A percentile compares a stretch with the other conserved stretches of the same genome.
These are phyloP conservation scores for Cordyceps pruinosa DNA, from an alignment of 2,329 filamentous ascomycete genomes.

Conservation along the genomic window DNA sequence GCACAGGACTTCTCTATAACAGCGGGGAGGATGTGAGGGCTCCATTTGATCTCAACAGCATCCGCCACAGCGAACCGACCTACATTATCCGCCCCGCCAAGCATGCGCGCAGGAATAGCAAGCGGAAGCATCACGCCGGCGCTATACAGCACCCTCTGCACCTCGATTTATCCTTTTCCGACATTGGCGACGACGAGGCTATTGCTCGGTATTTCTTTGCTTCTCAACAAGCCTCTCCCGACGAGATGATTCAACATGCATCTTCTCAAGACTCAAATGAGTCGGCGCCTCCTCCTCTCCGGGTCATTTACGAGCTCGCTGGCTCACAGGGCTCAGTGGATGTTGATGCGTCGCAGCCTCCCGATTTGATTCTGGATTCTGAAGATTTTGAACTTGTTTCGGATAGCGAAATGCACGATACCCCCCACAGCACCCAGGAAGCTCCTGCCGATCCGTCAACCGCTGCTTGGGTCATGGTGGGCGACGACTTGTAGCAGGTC, in stretches of 20 bases:
- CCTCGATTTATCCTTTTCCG: conserved; percentile 37
- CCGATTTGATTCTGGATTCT: conserved; percentile 27
- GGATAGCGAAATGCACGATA: conserved; percentile 28
- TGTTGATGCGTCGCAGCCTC: conserved; percentile 30
- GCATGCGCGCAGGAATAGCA: conserved; percentile 23
- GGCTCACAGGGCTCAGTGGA: conserved; percentile 27
- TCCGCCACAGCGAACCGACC: conserved; percentile 30
- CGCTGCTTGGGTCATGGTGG: conserved; percentile 37
- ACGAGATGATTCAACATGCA: conserved; percentile 16
- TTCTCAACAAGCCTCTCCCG: conserved; percentile 17
- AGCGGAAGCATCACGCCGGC: background rate
- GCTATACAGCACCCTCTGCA: conserved; percentile 23
- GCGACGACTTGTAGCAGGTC: conserved; percentile 42
- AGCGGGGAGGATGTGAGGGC: conserved; percentile 14
- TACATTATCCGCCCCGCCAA: conserved; percentile 33
- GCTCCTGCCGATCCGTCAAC: conserved; percentile 20
- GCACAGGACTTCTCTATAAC: conserved; percentile 37
- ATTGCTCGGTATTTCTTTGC: conserved; percentile 30
- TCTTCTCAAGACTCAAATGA: conserved; percentile 16
- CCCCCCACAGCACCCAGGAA: conserved; percentile 23
- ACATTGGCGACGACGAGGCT: conserved; percentile 33
- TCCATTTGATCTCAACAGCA: conserved; percentile 32
- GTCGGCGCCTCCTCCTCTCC: conserved; percentile 23
- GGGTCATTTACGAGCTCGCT: conserved; percentile 34
- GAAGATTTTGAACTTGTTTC: conserved; percentile 24